These are phyloP conservation scores for Graphium sp. DNA, from an alignment of 2,329 filamentous ascomycete species.

Conservation along the genomic window DNA sequence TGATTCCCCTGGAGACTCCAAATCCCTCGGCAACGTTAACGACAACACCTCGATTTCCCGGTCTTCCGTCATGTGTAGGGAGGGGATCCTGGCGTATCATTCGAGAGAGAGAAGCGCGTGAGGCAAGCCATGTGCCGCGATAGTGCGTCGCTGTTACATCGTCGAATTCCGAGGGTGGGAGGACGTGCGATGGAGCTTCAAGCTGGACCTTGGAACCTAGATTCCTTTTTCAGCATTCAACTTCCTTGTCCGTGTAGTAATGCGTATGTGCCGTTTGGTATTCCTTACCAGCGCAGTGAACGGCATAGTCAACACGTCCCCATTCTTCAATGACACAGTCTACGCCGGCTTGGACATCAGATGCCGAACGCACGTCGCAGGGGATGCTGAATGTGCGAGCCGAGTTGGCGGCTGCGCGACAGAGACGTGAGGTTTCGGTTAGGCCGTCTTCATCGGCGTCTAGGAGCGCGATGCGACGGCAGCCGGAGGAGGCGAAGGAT, in stretches of 20 bases:
- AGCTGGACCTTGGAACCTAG: no score
- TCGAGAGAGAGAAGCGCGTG: conserved; percentile 19
- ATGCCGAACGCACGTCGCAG: conserved; percentile 17
- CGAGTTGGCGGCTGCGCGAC: conserved; percentile 11
- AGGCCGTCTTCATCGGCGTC: conserved; percentile 17
- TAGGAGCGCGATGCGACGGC: conserved; percentile 20
- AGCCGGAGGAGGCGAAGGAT: conserved; percentile 25
- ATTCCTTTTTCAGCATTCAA: conserved; percentile 1
- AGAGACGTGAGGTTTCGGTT: conserved; percentile 14
- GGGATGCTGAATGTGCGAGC: conserved; percentile 10
- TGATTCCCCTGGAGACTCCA: conserved; percentile 19
- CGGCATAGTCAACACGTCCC: conserved; percentile 25
- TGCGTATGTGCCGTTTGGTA: neutral
- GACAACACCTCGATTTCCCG: conserved; percentile 19
- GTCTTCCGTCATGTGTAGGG: conserved; percentile 23
- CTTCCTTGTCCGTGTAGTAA: neutral
- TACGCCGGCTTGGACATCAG: conserved; percentile 16
- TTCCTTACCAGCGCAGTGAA: conserved; percentile 22
- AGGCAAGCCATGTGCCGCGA: conserved; percentile 25
- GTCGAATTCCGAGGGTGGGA: conserved; percentile 20
- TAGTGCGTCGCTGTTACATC: conserved; percentile 23
- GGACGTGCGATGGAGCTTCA: conserved; percentile 16
- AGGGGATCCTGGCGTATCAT: conserved; percentile 25
- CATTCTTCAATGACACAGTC: conserved; percentile 14
- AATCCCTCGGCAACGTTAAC: conserved; percentile 27